Conservation (phyloP, 1,284 basidiomycete genomes). For the Apiotrichum sp. region DNA sequence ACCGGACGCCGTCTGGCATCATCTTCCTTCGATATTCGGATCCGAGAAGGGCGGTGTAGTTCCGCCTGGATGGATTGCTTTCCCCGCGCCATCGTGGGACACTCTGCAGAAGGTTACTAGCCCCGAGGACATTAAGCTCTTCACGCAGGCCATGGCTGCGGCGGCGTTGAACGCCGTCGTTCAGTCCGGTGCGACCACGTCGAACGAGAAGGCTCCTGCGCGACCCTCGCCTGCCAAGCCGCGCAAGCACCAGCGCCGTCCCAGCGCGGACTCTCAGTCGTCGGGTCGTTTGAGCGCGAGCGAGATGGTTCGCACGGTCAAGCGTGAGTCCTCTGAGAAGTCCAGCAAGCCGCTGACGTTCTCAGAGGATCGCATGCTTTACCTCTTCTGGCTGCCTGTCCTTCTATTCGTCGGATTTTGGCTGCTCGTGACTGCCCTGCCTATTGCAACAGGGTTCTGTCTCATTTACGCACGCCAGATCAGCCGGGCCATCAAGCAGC, state of each 20-base stretch:
- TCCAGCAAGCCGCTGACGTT: constrained; percentile 1
- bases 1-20: constrained; percentile 35
- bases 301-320: constrained; percentile 32
- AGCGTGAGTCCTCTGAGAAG: constrained; percentile 51
- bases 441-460: constrained; percentile 40
- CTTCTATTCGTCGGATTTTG: constrained; percentile 50
- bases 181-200: constrained; percentile 33
- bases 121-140: constrained; percentile 42
- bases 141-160: constrained; percentile 43
- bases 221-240: constrained; percentile 8
- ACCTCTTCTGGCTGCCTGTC: constrained; percentile 91
- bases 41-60: constrained; percentile 7
- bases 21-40: constrained; percentile 18
- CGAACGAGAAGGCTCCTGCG: constrained; percentile 4
- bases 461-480: constrained; percentile 41
- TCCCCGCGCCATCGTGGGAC: constrained; percentile 43
- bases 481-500: constrained; percentile 38
- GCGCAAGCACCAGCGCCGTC: constrained; percentile 8
- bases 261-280: constrained; percentile 15
- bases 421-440: constrained; percentile 41
- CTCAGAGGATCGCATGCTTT: constrained; percentile 82
- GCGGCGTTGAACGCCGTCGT: constrained; percentile 42
- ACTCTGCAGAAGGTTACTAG: constrained; percentile 36
- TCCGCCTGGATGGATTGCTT: constrained; percentile 33
- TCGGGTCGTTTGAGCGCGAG: constrained; percentile 9